Percentiles rank a stretch among this genome's conserved stretches.
phyloP scores from a whole-genome alignment of 306 rosid species.

The Ormosia semicastrata region DNA sequence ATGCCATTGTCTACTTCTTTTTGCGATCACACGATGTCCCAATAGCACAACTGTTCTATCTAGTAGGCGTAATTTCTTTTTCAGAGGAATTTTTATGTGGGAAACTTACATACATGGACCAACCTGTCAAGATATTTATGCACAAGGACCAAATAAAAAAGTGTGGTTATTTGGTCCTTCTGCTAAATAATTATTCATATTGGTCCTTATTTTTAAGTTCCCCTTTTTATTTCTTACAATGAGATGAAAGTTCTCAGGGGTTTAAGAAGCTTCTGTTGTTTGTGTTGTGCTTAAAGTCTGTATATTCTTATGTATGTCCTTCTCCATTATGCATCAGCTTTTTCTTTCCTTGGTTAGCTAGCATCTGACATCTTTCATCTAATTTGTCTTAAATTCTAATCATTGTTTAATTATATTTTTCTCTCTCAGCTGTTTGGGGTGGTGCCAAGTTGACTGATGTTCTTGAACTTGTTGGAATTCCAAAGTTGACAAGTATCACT shows the following conservation, averaged over 20 bases:
- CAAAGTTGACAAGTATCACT: conserved; percentile 57
- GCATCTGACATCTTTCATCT: conserved; percentile 11
- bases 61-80: too few relatives aligned
- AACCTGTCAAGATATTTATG: too few relatives aligned
- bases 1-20: too few relatives aligned
- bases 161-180: neutral
- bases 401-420: neutral
- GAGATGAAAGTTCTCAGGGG: neutral
- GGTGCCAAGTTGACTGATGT: conserved; percentile 89
- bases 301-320: too few relatives aligned
- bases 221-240: neutral
- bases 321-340: neutral
- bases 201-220: too few relatives aligned
- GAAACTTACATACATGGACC: too few relatives aligned
- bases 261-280: neutral
- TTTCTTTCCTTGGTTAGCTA: neutral
- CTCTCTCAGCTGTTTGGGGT: conserved; percentile 79
- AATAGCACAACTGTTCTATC: too few relatives aligned
- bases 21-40: too few relatives aligned
- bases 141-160: too few relatives aligned
- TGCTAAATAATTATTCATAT: neutral
- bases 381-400: neutral
- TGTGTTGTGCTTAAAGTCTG: neutral
- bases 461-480: conserved; percentile 84
- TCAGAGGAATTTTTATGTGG: too few relatives aligned